phyloP scores from a whole-genome alignment of 2,329 filamentous ascomycete species.

The Botrytis squamosa region DNA sequence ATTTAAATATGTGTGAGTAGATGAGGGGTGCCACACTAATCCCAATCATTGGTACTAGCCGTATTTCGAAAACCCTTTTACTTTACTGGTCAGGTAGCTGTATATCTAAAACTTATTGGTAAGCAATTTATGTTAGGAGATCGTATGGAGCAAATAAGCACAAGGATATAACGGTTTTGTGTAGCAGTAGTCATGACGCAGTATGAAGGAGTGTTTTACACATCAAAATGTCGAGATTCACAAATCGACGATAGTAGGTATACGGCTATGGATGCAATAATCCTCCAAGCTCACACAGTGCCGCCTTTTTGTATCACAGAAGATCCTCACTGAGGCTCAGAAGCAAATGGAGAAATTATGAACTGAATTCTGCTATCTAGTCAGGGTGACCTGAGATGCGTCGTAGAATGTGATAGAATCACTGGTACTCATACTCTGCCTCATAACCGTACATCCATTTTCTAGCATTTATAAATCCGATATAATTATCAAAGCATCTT shows the following conservation, averaged over 20 bases:
- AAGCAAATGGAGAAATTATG: background rate
- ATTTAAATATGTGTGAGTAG: background rate
- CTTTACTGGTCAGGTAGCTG: background rate
- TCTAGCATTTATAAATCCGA: no score
- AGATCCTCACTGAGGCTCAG: background rate
- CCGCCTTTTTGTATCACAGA: background rate
- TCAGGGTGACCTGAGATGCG: background rate
- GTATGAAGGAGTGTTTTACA: background rate
- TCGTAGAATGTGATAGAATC: background rate
- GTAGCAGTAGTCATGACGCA: background rate
- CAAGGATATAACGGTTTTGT: background rate
- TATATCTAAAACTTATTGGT: background rate
- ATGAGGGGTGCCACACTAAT: background rate
- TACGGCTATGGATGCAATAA: background rate
- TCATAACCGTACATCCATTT: no score
- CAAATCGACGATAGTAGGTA: background rate
- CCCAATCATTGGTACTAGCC: background rate
- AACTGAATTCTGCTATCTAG: background rate
- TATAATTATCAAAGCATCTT: background rate
- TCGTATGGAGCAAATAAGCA: background rate
- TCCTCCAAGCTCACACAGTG: background rate
- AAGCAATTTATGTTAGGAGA: fast-evolving
- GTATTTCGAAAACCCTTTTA: background rate
- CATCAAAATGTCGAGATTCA: background rate
- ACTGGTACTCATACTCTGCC: no score